Base-by-base conservation (phyloP, 2,329 filamentous ascomycete genomes). In the Ceratocystis smalleyi region DNA sequence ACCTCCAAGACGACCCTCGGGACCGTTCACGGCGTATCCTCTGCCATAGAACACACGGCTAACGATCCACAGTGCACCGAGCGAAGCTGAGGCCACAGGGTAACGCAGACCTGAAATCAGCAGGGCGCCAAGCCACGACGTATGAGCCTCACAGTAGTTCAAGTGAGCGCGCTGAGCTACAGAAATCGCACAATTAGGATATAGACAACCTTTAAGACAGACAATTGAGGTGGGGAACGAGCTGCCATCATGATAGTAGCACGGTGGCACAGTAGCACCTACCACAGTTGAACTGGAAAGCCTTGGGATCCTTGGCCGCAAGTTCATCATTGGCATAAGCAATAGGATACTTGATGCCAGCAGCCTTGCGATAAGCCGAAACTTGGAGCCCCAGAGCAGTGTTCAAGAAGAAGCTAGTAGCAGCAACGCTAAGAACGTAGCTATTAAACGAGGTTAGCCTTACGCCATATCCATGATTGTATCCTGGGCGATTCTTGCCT, bases 101-200 rank as follows among this genome's bases (percentile, higher is more conserved):
- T 76, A 84, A 45, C 73, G 71, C 27, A 85, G 70, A 40, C 84
- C 83, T 8, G 81, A 74, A 69, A 87, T 76, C 66, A 84, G 71
- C 10, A 85, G 74, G 27, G 77, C 73, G 24, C 74, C 76, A 10
- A 86, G 70, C 70, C 81, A 76, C 2, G 81, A 75, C 7, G 78
- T 74, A 43, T 81, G 75, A 73, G 82, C 84, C 76, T 87, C 85
- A 68, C 77, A 77, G 74, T 78, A 87, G 76, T 87, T 86, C 69
- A 76, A 74, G 71, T 87, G 84, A 8, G 82, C 79, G 59, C 82
- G 80, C 70, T 85, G 83, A 62, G 81, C 78, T 80, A 22, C 51
- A 64, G 43, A 17, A 8, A 57, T 17, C 8, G 15, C 35, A 57
- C 5, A 27, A 35, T 24, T 19, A 17, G n/a, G 4, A 12, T 6